Conservation (phyloP, 768 basidiomycete genomes). For the Lactarius quietus region DNA sequence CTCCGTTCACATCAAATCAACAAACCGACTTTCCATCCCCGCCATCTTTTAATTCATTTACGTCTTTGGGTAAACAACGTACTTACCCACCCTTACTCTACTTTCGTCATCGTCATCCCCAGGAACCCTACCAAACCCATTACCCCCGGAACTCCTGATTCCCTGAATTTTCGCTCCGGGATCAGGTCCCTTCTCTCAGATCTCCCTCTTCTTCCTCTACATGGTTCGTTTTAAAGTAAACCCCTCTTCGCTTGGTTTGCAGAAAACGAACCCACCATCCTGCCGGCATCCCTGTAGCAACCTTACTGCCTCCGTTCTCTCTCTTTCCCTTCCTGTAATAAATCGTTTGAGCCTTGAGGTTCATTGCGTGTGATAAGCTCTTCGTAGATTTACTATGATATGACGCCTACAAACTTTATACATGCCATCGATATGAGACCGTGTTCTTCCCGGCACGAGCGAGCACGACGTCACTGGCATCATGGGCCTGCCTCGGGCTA, state of each 20-base stretch:
- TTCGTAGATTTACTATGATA: constrained; percentile 19
- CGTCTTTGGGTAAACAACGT: constrained; percentile 25
- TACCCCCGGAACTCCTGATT: constrained; percentile 21
- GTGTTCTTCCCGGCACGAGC: constrained; percentile 8
- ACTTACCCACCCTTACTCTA: constrained; percentile 17
- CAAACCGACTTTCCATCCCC: constrained; percentile 22
- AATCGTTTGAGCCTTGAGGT: background rate
- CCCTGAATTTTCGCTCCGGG: constrained; percentile 17
- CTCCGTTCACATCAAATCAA: constrained; percentile 26
- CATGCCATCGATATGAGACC: constrained; percentile 23
- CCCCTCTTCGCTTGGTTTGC: constrained; percentile 11
- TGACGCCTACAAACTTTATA: constrained; percentile 14
- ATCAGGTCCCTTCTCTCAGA: constrained; percentile 12
- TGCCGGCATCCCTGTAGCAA: constrained; percentile 21
- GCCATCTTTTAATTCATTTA: constrained; percentile 23
- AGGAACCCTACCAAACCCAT: constrained; percentile 21
- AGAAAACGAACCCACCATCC: constrained; percentile 3
- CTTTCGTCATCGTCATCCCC: constrained; percentile 20
- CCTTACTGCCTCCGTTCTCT: constrained; percentile 15
- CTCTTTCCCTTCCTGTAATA: background rate
- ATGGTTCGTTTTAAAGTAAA: constrained; percentile 15
- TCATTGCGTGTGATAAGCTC: constrained; percentile 9
- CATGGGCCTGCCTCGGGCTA: constrained; percentile 24
- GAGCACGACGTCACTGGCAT: constrained; percentile 23
- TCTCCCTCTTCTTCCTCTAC: constrained; percentile 20